These are phyloP conservation scores for Coniella lustricola DNA, from an alignment of 2,329 filamentous ascomycete species.

Conservation along the genomic window DNA sequence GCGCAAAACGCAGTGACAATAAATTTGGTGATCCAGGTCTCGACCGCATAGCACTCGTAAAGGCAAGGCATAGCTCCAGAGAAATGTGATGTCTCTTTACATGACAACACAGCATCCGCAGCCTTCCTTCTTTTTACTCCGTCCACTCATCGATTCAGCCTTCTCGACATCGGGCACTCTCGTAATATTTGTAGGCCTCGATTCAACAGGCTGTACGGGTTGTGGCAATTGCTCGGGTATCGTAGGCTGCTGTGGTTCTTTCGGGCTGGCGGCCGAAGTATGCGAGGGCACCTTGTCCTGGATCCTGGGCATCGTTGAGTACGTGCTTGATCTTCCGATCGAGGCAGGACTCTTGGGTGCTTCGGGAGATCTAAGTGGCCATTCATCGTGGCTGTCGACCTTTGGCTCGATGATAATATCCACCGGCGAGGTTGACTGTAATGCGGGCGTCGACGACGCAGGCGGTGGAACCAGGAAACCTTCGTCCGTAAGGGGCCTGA, in stretches of 20 bases:
- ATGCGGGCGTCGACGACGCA: conserved; percentile 1
- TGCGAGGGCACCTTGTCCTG: conserved; percentile 32
- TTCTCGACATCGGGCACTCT: conserved; percentile 47
- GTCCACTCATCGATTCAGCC: conserved; percentile 43
- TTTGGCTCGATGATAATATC: conserved; percentile 21
- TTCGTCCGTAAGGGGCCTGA: conserved; percentile 72
- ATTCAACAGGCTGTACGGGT: conserved; percentile 30
- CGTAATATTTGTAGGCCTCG: conserved; percentile 27
- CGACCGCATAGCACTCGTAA: not conserved
- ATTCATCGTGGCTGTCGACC: conserved; percentile 39
- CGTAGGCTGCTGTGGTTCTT: conserved; percentile 35
- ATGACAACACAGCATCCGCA: conserved; percentile 71
- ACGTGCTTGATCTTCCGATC: conserved; percentile 41
- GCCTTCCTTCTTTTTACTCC: conserved; percentile 51
- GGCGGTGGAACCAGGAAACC: conserved; percentile 38
- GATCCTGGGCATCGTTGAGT: conserved; percentile 59
- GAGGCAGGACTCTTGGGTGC: conserved; percentile 42
- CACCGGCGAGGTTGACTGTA: conserved; percentile 26
- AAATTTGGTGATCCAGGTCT: not conserved
- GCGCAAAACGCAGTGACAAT: too few species aligned
- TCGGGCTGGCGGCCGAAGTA: conserved; percentile 38
- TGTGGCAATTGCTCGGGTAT: conserved; percentile 34
- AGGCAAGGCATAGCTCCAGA: not conserved
- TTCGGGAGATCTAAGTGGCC: conserved; percentile 46
- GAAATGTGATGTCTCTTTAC: conserved; percentile 36